phyloP scores from a whole-genome alignment of 352 stramenopile species.

The Phytopythium delawarense region DNA sequence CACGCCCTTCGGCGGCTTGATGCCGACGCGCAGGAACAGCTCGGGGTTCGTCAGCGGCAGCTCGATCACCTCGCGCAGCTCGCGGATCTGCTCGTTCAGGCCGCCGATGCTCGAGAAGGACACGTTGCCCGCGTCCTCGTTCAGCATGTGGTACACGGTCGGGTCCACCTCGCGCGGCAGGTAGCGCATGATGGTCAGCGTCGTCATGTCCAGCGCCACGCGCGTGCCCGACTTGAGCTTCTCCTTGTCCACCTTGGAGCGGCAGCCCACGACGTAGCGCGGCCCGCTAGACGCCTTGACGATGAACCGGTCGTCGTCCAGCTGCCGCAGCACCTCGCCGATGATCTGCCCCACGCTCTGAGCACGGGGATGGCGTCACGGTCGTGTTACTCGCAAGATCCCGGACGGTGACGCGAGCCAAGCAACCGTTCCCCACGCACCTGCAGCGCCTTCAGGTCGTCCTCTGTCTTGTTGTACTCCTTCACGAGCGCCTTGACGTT shows the following conservation, averaged over 20 bases:
- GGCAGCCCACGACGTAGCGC: constrained; percentile 97
- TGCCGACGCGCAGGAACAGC: constrained; percentile 97
- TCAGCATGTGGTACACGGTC: constrained; percentile 99
- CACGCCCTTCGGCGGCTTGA: constrained; percentile 98
- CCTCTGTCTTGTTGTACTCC: constrained; percentile 99
- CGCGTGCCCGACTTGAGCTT: constrained; percentile 97
- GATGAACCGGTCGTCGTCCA: constrained; percentile 99
- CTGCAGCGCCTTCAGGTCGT: constrained; percentile 95
- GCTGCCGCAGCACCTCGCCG: constrained; percentile 96
- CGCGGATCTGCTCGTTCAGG: constrained; percentile 98
- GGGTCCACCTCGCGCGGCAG: constrained; percentile 98
- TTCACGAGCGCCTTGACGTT: constrained; percentile 94
- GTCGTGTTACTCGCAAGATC: not conserved
- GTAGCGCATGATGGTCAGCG: constrained; percentile 99
- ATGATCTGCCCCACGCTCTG: constrained; percentile 99
- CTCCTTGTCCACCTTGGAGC: constrained; percentile 91
- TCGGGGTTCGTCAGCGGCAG: constrained; percentile 99
- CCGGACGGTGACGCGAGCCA: not conserved
- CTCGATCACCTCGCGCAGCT: constrained; percentile 96
- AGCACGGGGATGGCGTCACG: constrained; percentile 2
- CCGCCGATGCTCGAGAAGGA: constrained; percentile 98
- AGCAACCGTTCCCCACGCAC: constrained; percentile 13
- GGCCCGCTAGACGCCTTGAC: constrained; percentile 98
- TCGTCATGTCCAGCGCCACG: constrained; percentile 99
- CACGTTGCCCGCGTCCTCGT: constrained; percentile 96